Evolutionary conservation across 257 asterid genomes (phyloP).

Genomic region (Catharanthus roseus): DNA sequence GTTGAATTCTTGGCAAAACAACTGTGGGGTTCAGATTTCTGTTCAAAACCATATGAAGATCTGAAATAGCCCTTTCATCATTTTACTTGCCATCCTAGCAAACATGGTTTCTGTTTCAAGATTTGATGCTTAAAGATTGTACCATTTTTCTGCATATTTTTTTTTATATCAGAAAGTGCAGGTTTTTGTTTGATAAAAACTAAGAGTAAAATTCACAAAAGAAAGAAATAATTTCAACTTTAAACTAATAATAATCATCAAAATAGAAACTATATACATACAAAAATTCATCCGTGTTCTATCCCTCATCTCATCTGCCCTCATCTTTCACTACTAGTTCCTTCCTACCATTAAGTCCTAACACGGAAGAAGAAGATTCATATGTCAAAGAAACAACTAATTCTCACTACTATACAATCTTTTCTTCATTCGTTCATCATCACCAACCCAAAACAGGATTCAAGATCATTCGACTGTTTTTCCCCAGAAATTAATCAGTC

Average conservation of each 20-base stretch:
- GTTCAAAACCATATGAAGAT: neutral
- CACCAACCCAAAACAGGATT: constrained; percentile 4
- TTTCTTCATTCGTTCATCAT: neutral
- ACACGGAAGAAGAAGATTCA: constrained; percentile 13
- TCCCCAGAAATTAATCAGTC: neutral
- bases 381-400: neutral
- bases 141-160: neutral
- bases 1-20: neutral
- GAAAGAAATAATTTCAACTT: neutral
- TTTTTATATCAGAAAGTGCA: neutral
- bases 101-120: neutral
- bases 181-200: neutral
- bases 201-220: neutral
- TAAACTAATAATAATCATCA: neutral
- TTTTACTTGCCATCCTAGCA: neutral
- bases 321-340: constrained; percentile 4
- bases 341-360: neutral
- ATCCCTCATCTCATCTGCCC: too few relatives aligned
- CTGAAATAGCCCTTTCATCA: neutral
- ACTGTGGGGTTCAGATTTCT: neutral
- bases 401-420: constrained; percentile 8
- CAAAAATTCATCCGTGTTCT: constrained; percentile 8
- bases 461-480: neutral
- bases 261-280: neutral
- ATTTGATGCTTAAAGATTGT: too few relatives aligned